These are phyloP conservation scores for Kazachstania taianensis DNA, from an alignment of 805 yeast genomes.

Conservation along the genomic window DNA sequence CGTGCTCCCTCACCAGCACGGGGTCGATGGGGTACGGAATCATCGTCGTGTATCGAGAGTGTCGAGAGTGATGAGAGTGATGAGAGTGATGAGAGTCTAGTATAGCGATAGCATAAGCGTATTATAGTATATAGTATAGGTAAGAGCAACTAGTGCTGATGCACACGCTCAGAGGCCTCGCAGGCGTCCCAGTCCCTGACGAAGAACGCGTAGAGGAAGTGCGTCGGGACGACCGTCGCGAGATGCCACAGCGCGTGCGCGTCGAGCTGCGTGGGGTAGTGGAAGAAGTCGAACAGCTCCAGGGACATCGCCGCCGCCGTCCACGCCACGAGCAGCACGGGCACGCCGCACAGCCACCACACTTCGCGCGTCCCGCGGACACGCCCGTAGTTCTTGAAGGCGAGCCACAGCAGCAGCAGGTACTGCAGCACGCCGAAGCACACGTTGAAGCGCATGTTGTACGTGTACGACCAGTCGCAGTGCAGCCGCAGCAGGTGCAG, in stretches of 20 bases:
- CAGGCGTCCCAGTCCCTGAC: conserved; percentile 31
- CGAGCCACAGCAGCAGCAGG: conserved; percentile 28
- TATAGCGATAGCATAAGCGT: no score
- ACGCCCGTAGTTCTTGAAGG: conserved; percentile 24
- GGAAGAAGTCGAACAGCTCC: conserved; percentile 85
- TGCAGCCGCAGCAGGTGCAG: conserved; percentile 58
- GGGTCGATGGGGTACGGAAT: conserved; percentile 31
- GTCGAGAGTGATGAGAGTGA: no score
- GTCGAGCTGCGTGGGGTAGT: conserved; percentile 57
- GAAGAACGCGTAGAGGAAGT: conserved; percentile 59
- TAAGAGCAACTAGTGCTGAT: no score
- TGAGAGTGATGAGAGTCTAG: no score
- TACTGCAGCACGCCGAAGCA: conserved; percentile 70
- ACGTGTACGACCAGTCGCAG: conserved; percentile 79
- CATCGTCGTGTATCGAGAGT: no score
- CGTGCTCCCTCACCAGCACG: conserved; percentile 30
- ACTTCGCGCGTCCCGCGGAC: not conserved
- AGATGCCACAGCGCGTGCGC: conserved; percentile 95
- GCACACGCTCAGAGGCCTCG: not conserved
- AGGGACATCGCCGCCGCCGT: conserved; percentile 74
- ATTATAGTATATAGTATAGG: no score
- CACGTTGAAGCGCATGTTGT: conserved; percentile 88
- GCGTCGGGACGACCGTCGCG: conserved; percentile 73
- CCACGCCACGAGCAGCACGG: conserved; percentile 39
- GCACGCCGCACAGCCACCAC: conserved; percentile 32